phyloP scores from a whole-genome alignment of 495 filamentous ascomycete species.

The Aspergillus homomorphus region DNA sequence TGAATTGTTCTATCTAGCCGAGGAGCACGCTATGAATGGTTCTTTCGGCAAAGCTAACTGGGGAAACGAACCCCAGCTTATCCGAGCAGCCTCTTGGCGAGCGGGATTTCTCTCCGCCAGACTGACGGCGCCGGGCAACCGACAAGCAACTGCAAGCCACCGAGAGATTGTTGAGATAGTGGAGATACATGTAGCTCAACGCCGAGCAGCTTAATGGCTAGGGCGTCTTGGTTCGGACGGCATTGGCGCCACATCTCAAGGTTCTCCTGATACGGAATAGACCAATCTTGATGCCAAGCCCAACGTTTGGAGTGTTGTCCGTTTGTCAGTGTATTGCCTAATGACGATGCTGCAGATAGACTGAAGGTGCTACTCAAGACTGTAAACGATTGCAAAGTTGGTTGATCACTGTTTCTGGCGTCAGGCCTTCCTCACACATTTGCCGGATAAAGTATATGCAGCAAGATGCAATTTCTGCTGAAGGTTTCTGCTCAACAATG shows the following conservation, averaged over 20 bases:
- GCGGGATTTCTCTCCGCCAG: not conserved
- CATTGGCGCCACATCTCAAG: not conserved
- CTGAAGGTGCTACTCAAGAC: too few relatives aligned
- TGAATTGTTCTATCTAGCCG: not conserved
- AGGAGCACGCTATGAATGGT: not conserved
- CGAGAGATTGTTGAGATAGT: not conserved
- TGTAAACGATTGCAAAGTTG: too few relatives aligned
- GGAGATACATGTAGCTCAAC: not conserved
- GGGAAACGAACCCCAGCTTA: not conserved
- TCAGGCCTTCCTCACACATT: too few relatives aligned
- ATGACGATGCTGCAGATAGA: not conserved
- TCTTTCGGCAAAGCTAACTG: conserved; percentile 1
- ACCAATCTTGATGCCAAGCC: not conserved
- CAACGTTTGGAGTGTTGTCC: not conserved
- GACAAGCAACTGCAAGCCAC: not conserved
- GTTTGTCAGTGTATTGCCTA: not conserved
- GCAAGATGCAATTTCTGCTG: too few relatives aligned
- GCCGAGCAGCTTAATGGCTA: not conserved
- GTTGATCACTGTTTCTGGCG: too few relatives aligned
- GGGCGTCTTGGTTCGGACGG: not conserved
- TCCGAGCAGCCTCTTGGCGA: not conserved
- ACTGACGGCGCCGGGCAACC: not conserved
- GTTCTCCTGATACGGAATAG: conserved; percentile 1
- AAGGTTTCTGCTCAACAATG: too few relatives aligned
- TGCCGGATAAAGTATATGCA: too few relatives aligned